Percentiles rank a stretch among this genome's conserved stretches.
These are phyloP conservation scores for Coemansia sp. DNA, from an alignment of 192 early-diverging fungal species.

Conservation along the genomic window DNA sequence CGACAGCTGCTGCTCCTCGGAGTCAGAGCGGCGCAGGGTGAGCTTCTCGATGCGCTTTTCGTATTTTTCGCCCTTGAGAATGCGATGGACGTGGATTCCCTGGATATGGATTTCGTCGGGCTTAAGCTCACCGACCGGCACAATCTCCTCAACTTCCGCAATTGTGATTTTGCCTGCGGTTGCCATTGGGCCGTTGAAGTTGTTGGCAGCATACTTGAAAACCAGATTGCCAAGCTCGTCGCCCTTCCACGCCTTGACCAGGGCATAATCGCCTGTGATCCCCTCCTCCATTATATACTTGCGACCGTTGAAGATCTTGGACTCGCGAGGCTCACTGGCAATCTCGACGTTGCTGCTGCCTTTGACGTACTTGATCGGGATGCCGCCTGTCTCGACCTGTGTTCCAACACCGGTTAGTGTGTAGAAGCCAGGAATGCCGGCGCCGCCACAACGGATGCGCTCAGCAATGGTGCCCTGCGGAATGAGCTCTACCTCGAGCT, in stretches of 20 bases:
- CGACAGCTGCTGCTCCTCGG: slow-evolving; percentile 34
- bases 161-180: slow-evolving; percentile 73
- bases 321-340: slow-evolving; percentile 65
- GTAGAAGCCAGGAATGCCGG: slow-evolving; percentile 75
- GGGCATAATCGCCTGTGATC: slow-evolving; percentile 70
- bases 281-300: slow-evolving; percentile 79
- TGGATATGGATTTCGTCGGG: slow-evolving; percentile 74
- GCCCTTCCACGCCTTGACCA: slow-evolving; percentile 87
- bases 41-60: slow-evolving; percentile 75
- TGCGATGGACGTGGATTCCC: slow-evolving; percentile 72
- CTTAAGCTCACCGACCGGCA: slow-evolving; percentile 64
- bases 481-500: slow-evolving; percentile 75
- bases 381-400: slow-evolving; percentile 66
- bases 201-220: slow-evolving; percentile 69
- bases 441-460: slow-evolving; percentile 74
- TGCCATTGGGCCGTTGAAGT: slow-evolving; percentile 79
- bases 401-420: slow-evolving; percentile 73
- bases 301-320: slow-evolving; percentile 62
- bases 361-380: slow-evolving; percentile 70
- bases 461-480: slow-evolving; percentile 80
- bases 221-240: slow-evolving; percentile 75
- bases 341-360: slow-evolving; percentile 52
- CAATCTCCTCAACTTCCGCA: slow-evolving; percentile 80
- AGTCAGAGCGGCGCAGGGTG: slow-evolving; percentile 54
- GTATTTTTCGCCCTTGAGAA: slow-evolving; percentile 68